A percentile compares a stretch with the other conserved stretches of the same genome.
These are phyloP conservation scores for Pythium chondricola DNA, from an alignment of 352 stramenopile genomes.

Conservation along the genomic window DNA sequence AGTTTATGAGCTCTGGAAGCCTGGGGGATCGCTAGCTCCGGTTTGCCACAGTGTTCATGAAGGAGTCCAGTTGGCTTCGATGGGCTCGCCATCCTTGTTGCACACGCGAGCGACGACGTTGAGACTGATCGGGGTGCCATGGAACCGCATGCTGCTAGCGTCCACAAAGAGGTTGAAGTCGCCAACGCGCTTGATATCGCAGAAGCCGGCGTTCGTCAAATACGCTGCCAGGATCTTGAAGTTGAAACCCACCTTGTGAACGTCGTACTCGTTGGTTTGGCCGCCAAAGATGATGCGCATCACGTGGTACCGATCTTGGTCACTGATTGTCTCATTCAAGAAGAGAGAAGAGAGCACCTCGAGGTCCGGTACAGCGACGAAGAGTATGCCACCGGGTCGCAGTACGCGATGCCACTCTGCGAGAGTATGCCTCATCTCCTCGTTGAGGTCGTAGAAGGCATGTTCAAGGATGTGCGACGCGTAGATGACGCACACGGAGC, in stretches of 20 bases:
- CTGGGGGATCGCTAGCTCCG: too few species aligned
- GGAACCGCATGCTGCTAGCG: constrained; percentile 34
- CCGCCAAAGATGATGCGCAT: constrained; percentile 74
- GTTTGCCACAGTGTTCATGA: neutral
- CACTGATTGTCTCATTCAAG: constrained; percentile 37
- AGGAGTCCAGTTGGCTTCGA: neutral
- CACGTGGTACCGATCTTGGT: constrained; percentile 50
- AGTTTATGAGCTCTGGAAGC: constrained; percentile 54
- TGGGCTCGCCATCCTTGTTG: constrained; percentile 9
- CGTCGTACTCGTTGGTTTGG: constrained; percentile 58
- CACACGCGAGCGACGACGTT: constrained; percentile 47
- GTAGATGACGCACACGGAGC: constrained; percentile 58
- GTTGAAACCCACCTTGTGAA: constrained; percentile 78
- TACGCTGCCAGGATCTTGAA: constrained; percentile 38
- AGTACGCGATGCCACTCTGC: constrained; percentile 71
- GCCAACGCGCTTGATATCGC: constrained; percentile 35
- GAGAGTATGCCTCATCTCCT: constrained; percentile 43
- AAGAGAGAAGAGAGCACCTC: constrained; percentile 53
- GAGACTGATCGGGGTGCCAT: constrained; percentile 50
- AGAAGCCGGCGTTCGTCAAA: constrained; percentile 46
- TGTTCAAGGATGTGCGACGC: constrained; percentile 77
- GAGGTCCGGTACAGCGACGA: constrained; percentile 66
- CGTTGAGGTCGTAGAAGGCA: constrained; percentile 43
- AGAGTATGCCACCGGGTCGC: constrained; percentile 39
- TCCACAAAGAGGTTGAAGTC: constrained; percentile 56